Percentiles rank a stretch among this genome's conserved stretches.
These are phyloP conservation scores for Metschnikowia vanudenii DNA, from an alignment of 805 yeast species.

Conservation along the genomic window DNA sequence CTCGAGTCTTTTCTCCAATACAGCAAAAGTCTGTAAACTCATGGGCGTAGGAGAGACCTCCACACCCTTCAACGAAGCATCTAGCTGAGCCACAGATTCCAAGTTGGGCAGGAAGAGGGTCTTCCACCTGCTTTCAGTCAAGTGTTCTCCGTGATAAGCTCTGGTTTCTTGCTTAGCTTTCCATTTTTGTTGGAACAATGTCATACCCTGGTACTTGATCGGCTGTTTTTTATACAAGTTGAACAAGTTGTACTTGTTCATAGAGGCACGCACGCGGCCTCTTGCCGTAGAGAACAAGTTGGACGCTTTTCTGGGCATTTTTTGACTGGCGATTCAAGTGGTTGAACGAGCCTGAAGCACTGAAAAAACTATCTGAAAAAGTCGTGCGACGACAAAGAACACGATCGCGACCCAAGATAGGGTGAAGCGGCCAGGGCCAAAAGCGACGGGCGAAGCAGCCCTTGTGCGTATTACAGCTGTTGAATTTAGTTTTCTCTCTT, in stretches of 20 bases:
- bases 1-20: slow-evolving; percentile 84
- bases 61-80: slow-evolving; percentile 68
- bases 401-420: too few species aligned
- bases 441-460: too few species aligned
- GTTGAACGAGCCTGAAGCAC: neutral
- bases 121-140: slow-evolving; percentile 83
- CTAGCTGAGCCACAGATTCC: slow-evolving; percentile 85
- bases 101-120: slow-evolving; percentile 65
- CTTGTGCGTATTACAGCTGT: too few species aligned
- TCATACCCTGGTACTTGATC: slow-evolving; percentile 52
- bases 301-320: slow-evolving; percentile 63
- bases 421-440: too few species aligned
- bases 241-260: slow-evolving; percentile 89
- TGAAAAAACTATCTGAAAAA: slow-evolving; percentile 12
- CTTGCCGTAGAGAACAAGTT: slow-evolving; percentile 57
- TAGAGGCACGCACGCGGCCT: slow-evolving; percentile 81
- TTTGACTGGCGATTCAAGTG: neutral
- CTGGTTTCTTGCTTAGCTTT: slow-evolving; percentile 86
- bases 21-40: slow-evolving; percentile 84
- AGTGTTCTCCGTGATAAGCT: slow-evolving; percentile 92
- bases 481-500: too few species aligned
- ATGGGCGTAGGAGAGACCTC: slow-evolving; percentile 68
- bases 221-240: slow-evolving; percentile 75
- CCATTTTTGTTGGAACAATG: slow-evolving; percentile 93
- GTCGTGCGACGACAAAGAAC: slow-evolving; percentile 16